Evolutionary conservation across 208 protist species (phyloP), one percentile per base, ranked within the genome.

Genomic region (Trypanosoma caninum): DNA sequence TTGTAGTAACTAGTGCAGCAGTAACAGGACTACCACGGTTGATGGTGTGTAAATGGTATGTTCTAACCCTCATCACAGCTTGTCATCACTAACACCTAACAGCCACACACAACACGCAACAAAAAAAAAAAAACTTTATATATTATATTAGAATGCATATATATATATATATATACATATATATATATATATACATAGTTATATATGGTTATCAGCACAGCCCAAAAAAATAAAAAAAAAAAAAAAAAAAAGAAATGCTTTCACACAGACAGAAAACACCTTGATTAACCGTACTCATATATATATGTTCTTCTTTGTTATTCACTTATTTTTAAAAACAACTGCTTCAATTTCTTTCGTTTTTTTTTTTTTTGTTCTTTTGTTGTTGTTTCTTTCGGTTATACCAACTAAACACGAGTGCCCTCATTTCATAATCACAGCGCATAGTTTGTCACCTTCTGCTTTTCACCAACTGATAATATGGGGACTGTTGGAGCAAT

Each of bases 401-500:
- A 20, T 27, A 51, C 35, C 63, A 4, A 13, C 47, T 62, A 51
- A 14, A 46, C 0, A 5, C 11, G 34, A 0, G 20, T 18, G 37
- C 8, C 7, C 31, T 37, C 18, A 18, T 53, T 28, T 37, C 22
- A 38, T 46, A n/a, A 23, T 74, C 76, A 94, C 25, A 92, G 59
- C 0, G 83, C 85, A 48, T 95, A 95, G 70, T 93, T 92, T 0
- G 81, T 88, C 31, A 95, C 85, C 51, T 84, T 85, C 48, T 83
- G 77, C 10, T 78, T 78, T 72, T 93, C 89, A n/a, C 89, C 86
- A 10, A 95, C 78, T 22, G 89, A 95, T 2, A 95, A 60, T 18
- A 95, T 72, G 11, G 85, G 83, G n/a, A 90, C 51, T 16, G 78
- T 86, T 20, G 74, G 83, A 2, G 83, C 78, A 13, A 91, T 76